phyloP scores from a whole-genome alignment of 169 alveolate genomes.

The Perkinsus olseni region DNA sequence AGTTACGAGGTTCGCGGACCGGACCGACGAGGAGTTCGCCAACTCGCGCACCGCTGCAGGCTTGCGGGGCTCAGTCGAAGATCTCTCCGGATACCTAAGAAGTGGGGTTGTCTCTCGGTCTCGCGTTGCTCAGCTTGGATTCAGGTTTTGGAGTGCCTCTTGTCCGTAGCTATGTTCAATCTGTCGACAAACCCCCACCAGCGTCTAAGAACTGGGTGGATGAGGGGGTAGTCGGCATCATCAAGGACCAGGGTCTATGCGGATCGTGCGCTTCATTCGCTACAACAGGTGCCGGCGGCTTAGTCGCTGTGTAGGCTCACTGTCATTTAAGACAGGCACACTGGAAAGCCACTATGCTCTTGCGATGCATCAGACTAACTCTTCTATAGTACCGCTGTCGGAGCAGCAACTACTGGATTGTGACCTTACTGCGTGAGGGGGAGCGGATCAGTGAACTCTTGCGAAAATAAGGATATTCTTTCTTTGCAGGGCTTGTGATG shows the following conservation, averaged over 20 bases:
- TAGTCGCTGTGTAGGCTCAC: not conserved
- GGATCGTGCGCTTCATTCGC: conserved; percentile 80
- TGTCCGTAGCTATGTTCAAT: not conserved
- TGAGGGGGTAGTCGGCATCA: conserved; percentile 46
- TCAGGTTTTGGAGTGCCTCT: not conserved
- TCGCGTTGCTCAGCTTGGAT: too few relatives aligned
- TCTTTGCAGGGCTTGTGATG: not conserved
- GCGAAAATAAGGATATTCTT: not conserved
- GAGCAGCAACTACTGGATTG: not conserved
- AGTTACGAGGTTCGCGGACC: not conserved
- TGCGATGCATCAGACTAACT: not conserved
- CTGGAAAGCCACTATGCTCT: not conserved
- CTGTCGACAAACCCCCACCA: not conserved
- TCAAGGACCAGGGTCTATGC: conserved; percentile 61
- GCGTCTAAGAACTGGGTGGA: not conserved
- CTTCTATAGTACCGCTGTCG: not conserved
- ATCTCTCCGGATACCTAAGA: not conserved
- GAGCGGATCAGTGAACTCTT: too few relatives aligned
- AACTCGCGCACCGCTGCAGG: not conserved
- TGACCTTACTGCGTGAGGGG: not conserved
- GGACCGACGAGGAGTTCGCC: not conserved
- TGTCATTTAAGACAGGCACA: too few relatives aligned
- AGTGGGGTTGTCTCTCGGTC: not conserved
- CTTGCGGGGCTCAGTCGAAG: not conserved
- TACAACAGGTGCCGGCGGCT: conserved; percentile 41